Evolutionary conservation across 352 stramenopile genomes (phyloP).

Genomic region (Nothophytophthora sp.): DNA sequence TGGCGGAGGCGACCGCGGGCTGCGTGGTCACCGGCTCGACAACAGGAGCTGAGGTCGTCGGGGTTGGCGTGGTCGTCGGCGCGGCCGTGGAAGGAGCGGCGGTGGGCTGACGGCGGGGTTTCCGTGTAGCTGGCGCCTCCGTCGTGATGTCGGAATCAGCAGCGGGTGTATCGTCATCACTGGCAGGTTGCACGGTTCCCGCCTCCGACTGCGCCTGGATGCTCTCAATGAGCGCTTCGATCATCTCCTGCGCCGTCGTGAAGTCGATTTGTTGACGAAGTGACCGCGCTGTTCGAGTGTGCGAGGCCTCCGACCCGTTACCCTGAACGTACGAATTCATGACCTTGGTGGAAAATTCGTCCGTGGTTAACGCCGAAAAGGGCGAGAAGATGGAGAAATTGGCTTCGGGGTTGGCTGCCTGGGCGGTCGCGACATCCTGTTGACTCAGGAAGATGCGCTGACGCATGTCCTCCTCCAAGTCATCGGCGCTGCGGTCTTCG

Average conservation of each 20-base stretch:
- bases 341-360: slow-evolving; percentile 38
- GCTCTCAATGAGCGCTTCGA: slow-evolving; percentile 19
- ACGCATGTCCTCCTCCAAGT: slow-evolving; percentile 26
- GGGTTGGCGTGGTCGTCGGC: too few species aligned
- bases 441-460: slow-evolving; percentile 41
- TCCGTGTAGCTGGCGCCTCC: slow-evolving; percentile 7
- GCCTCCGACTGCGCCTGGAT: slow-evolving; percentile 20
- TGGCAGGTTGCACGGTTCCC: slow-evolving; percentile 25
- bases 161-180: slow-evolving; percentile 1
- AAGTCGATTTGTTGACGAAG: slow-evolving; percentile 22
- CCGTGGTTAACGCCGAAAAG: slow-evolving; percentile 41
- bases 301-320: slow-evolving; percentile 8
- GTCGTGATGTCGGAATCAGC: slow-evolving; percentile 5
- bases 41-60: slow-evolving; percentile 22
- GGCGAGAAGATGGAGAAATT: slow-evolving; percentile 42
- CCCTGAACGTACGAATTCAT: slow-evolving; percentile 23
- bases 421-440: slow-evolving; percentile 20
- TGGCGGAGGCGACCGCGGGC: neutral
- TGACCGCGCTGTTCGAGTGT: slow-evolving; percentile 10
- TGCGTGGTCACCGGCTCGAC: slow-evolving; percentile 17
- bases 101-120: slow-evolving; percentile 13
- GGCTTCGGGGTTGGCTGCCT: slow-evolving; percentile 31
- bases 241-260: slow-evolving; percentile 25
- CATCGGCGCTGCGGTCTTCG: slow-evolving; percentile 22
- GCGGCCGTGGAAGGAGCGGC: slow-evolving; percentile 3